phyloP scores from a whole-genome alignment of 2,329 filamentous ascomycete species.

The Arthrocladium fulminans region DNA sequence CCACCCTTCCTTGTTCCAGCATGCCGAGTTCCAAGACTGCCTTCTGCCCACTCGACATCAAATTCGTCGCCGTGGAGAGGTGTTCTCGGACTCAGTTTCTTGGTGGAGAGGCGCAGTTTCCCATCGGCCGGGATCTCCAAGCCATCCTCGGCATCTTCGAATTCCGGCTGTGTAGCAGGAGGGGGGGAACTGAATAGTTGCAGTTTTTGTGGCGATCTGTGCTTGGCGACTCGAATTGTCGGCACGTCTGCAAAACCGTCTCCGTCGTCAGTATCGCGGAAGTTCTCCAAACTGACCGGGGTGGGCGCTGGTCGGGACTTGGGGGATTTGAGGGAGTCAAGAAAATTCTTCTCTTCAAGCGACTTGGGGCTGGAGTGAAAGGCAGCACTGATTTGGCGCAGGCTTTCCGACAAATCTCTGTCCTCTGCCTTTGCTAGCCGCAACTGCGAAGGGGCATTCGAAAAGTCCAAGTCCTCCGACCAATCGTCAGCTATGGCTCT shows the following conservation, averaged over 20 bases:
- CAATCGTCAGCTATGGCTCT: slow-evolving; percentile 71
- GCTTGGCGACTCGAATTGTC: slow-evolving; percentile 61
- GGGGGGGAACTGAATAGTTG: slow-evolving; percentile 16
- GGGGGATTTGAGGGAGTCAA: slow-evolving; percentile 34
- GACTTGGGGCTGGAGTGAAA: slow-evolving; percentile 29
- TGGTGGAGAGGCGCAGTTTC: slow-evolving; percentile 52
- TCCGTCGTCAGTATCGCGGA: slow-evolving; percentile 53
- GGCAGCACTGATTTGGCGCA: slow-evolving; percentile 55
- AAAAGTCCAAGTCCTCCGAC: slow-evolving; percentile 68
- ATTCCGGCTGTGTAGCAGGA: slow-evolving; percentile 33
- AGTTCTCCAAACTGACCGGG: slow-evolving; percentile 51
- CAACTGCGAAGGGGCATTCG: slow-evolving; percentile 49
- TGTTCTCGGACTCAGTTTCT: slow-evolving; percentile 54
- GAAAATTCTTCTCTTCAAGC: slow-evolving; percentile 24
- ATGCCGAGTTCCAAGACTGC: slow-evolving; percentile 81
- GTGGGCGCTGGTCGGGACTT: slow-evolving; percentile 43
- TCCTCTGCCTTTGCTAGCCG: slow-evolving; percentile 57
- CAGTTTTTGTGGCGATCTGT: slow-evolving; percentile 43
- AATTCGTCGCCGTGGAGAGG: slow-evolving; percentile 64
- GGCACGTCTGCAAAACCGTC: slow-evolving; percentile 55
- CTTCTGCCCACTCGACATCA: slow-evolving; percentile 78
- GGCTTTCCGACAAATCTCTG: slow-evolving; percentile 55
- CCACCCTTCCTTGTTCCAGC: slow-evolving; percentile 74
- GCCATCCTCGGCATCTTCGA: slow-evolving; percentile 64
- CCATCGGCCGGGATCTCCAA: slow-evolving; percentile 62